phyloP scores from a whole-genome alignment of 345 rosid species.

The Brassica juncea region DNA sequence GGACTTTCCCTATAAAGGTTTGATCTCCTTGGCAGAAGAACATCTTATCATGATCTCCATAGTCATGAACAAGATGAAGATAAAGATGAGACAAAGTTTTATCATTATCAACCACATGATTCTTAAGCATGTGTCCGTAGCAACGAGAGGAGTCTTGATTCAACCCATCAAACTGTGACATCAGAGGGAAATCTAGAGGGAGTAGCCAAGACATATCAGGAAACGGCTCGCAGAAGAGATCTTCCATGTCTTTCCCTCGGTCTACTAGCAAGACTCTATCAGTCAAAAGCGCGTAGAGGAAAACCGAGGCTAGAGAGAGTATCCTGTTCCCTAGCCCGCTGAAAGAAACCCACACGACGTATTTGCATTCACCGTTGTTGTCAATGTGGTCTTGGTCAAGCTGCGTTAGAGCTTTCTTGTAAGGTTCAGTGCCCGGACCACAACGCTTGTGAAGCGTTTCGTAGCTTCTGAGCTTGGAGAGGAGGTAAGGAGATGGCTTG shows the following conservation, averaged over 20 bases:
- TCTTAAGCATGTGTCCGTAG: conserved; percentile 38
- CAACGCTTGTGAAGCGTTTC: conserved; percentile 45
- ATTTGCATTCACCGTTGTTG: conserved; percentile 34
- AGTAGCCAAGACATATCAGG: conserved; percentile 41
- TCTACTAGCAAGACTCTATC: conserved; percentile 47
- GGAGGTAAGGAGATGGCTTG: conserved; percentile 43
- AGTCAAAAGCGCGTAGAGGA: conserved; percentile 50
- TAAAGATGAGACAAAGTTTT: conserved; percentile 37
- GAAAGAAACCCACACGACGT: conserved; percentile 44
- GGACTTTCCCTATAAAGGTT: conserved; percentile 44
- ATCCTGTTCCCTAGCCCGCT: conserved; percentile 53
- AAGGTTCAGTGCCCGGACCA: conserved; percentile 43
- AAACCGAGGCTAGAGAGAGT: conserved; percentile 47
- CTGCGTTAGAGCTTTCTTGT: conserved; percentile 32
- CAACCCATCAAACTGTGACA: conserved; percentile 23
- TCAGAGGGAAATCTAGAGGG: conserved; percentile 41
- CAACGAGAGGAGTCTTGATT: conserved; percentile 33
- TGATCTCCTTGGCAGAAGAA: conserved; percentile 65
- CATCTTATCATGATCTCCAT: conserved; percentile 38
- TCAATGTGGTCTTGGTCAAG: conserved; percentile 38
- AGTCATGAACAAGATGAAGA: conserved; percentile 65
- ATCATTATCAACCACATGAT: not conserved
- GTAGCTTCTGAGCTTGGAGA: conserved; percentile 46
- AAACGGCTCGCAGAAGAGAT: conserved; percentile 50
- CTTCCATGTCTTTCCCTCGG: conserved; percentile 40